Conservation (phyloP, 805 yeast genomes). For the Maudiozyma barnettii region DNA sequence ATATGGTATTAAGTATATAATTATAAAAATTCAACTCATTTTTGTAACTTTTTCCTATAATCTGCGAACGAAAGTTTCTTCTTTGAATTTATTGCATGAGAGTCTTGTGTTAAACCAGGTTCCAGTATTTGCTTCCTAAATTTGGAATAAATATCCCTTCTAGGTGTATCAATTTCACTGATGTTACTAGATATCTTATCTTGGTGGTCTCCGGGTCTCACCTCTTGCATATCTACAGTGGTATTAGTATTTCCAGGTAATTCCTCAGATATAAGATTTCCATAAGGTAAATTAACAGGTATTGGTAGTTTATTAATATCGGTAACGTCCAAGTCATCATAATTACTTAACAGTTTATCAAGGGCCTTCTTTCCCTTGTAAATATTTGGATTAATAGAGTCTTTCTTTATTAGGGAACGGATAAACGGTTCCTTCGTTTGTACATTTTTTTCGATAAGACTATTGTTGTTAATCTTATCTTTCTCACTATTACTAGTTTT, state of each 20-base stretch:
- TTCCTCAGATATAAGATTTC: neutral
- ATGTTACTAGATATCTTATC: neutral
- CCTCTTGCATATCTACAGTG: neutral
- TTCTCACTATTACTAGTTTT: neutral
- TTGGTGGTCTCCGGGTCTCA: neutral
- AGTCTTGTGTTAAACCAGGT: neutral
- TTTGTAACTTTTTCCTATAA: slow-evolving; percentile 24
- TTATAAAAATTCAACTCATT: neutral
- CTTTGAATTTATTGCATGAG: slow-evolving; percentile 8
- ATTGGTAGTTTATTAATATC: slow-evolving; percentile 18
- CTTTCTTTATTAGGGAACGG: neutral
- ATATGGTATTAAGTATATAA: too few species aligned
- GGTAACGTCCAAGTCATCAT: slow-evolving; percentile 18
- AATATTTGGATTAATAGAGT: neutral
- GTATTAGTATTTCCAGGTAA: neutral
- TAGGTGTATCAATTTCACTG: neutral
- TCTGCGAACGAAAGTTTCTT: slow-evolving; percentile 32
- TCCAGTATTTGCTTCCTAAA: neutral
- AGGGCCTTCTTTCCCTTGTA: neutral
- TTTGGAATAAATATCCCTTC: neutral
- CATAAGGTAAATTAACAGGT: slow-evolving; percentile 12
- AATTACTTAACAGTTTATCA: slow-evolving; percentile 7
- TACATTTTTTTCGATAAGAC: neutral
- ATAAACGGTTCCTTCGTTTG: neutral
- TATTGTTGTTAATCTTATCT: neutral